Base-by-base conservation (phyloP, 192 early-diverging fungal species). In the Rhizophagus sp. region DNA sequence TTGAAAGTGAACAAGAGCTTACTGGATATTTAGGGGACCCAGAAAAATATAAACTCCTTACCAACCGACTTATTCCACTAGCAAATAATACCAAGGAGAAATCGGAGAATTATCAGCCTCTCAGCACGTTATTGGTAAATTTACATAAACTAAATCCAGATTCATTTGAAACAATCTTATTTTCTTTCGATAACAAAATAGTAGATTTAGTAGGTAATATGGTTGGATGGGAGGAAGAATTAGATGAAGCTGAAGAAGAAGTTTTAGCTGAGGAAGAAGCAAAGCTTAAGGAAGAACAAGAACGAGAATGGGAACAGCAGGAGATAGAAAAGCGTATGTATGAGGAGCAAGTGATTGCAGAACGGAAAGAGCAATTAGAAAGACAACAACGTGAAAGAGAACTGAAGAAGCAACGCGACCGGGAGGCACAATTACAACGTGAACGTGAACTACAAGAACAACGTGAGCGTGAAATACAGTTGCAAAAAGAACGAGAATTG, bases 191-290 rank as follows among this genome's bases (percentile, higher is more conserved):
- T 68, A 30, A 30, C 24, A 78, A 68, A 78, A 11, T 49, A 24
- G 39, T 78, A 30, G 76, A 78, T 30, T 39, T 65, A 19, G 49
- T 78, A 27, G 76, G 76, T 36, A 68, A 67, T 68, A 36, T 78
- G 25, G 76, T 78, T 33, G 76, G 76, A 22, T 78, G 76, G 76
- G 76, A 78, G 68, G 76, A 78, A 50, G 76, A 78, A 50, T 68
- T 78, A 22, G 62, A 47, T 4, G 75, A 77, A 33, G 75, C 75
- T 44, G 75, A 63, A 12, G 75, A 76, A 76, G 75, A 62, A 64
- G 27, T 25, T 68, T 11, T 49, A 33, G 76, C 22, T 33, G 65
- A 78, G 1, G 76, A 78, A 19, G 27, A 68, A 17, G 64, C 19
- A 49, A 77, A 11, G 8, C 62, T 36, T 3, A n/a, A 22, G 24